Evolutionary conservation across 805 yeast genomes (phyloP).

Genomic region (Starmerella lactis-condensi): DNA sequence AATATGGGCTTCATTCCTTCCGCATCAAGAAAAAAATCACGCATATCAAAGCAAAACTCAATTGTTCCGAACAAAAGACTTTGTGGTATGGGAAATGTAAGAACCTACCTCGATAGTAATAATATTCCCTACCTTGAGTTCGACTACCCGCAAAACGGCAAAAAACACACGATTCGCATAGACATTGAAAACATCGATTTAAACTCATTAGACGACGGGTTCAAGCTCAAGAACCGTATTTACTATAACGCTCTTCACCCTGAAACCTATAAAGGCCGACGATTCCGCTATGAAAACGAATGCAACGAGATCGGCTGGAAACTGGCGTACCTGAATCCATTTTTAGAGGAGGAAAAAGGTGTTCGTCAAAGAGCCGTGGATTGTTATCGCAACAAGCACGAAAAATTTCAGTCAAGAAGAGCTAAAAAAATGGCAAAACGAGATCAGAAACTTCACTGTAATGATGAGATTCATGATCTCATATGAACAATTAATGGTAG

Average conservation of each 20-base stretch:
- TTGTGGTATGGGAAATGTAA: conserved; percentile 1
- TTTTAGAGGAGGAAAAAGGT: conserved; percentile 29
- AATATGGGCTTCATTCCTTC: too few relatives aligned
- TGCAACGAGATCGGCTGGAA: conserved; percentile 35
- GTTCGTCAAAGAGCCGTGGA: conserved; percentile 36
- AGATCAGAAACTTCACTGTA: too few relatives aligned
- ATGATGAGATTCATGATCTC: too few relatives aligned
- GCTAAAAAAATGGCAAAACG: conserved; percentile 22
- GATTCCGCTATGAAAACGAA: conserved; percentile 30
- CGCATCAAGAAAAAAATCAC: too few relatives aligned
- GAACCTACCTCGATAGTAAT: conserved; percentile 4
- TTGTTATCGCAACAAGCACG: conserved; percentile 32
- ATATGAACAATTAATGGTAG: too few relatives aligned
- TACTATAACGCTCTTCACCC: conserved; percentile 33
- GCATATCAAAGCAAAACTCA: too few relatives aligned
- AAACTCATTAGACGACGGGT: conserved; percentile 19
- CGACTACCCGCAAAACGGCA: conserved; percentile 21
- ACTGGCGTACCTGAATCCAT: conserved; percentile 28
- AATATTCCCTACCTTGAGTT: conserved; percentile 20
- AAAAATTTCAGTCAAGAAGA: conserved; percentile 28
- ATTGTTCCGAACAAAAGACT: too few relatives aligned
- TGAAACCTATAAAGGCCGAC: conserved; percentile 29
- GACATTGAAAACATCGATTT: conserved; percentile 21
- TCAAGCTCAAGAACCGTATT: conserved; percentile 28
- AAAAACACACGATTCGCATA: conserved; percentile 20